These are phyloP conservation scores for Aspergillus udagawae DNA, from an alignment of 2,329 filamentous ascomycete genomes.

Conservation along the genomic window DNA sequence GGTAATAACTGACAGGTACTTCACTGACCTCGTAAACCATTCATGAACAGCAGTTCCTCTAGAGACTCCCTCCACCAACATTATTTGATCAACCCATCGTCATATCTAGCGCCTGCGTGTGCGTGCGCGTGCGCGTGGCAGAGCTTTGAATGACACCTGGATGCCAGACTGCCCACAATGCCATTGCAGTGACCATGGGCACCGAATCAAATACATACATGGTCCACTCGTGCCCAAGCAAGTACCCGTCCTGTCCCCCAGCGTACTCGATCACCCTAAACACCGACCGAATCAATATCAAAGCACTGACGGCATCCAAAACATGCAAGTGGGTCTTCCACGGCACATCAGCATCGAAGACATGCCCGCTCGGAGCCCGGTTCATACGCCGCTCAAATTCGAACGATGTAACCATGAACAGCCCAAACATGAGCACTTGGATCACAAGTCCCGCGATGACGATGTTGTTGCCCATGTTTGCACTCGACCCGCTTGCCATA, in stretches of 20 bases:
- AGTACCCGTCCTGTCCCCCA: neutral
- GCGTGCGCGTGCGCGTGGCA: neutral
- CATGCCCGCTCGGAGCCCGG: constrained; percentile 3
- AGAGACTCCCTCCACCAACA: neutral
- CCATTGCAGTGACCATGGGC: neutral
- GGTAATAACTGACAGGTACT: neutral
- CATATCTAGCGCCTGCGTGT: neutral
- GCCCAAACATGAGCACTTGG: constrained; percentile 17
- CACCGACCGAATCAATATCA: neutral
- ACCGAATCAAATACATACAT: neutral
- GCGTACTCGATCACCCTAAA: neutral
- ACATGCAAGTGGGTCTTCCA: neutral
- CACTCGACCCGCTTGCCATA: constrained; percentile 1
- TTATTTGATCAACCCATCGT: neutral
- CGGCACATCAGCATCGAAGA: neutral
- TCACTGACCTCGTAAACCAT: neutral
- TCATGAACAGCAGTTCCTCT: neutral
- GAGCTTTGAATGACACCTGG: neutral
- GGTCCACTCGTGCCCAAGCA: neutral
- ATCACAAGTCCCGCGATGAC: constrained; percentile 15
- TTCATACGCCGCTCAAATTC: constrained; percentile 15
- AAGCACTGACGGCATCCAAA: neutral
- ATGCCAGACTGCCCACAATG: neutral
- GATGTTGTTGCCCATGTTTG: constrained; percentile 10
- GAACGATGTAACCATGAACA: constrained; percentile 12